phyloP scores from a whole-genome alignment of 257 asterid genomes.

The Petunia axillaris region DNA sequence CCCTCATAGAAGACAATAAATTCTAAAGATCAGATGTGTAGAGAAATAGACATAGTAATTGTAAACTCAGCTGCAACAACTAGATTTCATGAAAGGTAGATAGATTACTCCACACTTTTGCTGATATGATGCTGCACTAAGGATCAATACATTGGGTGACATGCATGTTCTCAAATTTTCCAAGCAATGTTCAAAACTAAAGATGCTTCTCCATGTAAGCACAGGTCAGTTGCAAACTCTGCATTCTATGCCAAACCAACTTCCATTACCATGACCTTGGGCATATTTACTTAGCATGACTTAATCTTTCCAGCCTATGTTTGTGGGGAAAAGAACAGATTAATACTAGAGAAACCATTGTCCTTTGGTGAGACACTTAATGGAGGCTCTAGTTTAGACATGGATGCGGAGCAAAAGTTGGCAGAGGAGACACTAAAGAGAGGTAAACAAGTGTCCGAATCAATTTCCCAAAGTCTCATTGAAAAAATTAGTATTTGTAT shows the following conservation, averaged over 20 bases:
- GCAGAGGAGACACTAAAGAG: conserved; percentile 36
- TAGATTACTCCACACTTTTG: background rate
- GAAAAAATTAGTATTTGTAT: background rate
- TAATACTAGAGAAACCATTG: conserved; percentile 48
- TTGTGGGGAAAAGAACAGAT: conserved; percentile 44
- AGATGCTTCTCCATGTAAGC: conserved; percentile 32
- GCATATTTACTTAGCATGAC: background rate
- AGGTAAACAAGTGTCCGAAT: too few relatives aligned
- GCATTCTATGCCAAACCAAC: background rate
- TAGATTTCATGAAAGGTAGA: conserved; percentile 44
- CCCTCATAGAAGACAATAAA: background rate
- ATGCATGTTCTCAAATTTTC: conserved; percentile 28
- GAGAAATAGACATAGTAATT: conserved; percentile 43
- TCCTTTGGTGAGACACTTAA: conserved; percentile 44
- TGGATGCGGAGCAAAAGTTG: conserved; percentile 40
- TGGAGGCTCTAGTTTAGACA: conserved; percentile 47
- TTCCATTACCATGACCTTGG: background rate
- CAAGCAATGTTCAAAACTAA: conserved; percentile 26
- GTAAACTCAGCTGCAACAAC: conserved; percentile 72
- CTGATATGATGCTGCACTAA: conserved; percentile 33
- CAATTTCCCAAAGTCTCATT: background rate
- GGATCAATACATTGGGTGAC: conserved; percentile 25
- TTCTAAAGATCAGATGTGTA: conserved; percentile 30
- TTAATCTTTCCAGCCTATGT: conserved; percentile 43
- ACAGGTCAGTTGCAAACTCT: conserved; percentile 22